Conservation (phyloP, 768 basidiomycete species). For the Tulasnella sp. region DNA sequence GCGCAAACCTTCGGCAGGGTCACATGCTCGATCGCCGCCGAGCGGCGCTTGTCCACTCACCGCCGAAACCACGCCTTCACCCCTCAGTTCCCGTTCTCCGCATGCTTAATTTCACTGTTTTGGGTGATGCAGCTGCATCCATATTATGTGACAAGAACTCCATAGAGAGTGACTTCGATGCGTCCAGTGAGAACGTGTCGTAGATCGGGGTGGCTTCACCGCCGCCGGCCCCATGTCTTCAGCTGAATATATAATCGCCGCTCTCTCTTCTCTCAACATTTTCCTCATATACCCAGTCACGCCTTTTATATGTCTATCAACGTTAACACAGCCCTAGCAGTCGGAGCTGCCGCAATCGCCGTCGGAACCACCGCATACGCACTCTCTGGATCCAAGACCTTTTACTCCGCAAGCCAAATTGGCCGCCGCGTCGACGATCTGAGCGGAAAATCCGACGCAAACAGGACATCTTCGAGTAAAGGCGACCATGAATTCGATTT, state of each 20-base stretch:
- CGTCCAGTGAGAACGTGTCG: too few species aligned
- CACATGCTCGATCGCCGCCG: too few species aligned
- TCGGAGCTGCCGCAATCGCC: conserved; percentile 1
- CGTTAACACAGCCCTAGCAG: not conserved
- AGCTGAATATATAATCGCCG: not conserved
- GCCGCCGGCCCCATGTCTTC: not conserved
- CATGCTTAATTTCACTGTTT: too few species aligned
- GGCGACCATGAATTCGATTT: conserved; percentile 36
- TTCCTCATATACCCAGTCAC: not conserved
- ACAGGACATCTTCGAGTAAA: not conserved
- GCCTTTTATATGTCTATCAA: not conserved
- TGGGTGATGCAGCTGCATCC: too few species aligned
- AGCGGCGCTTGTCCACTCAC: too few species aligned
- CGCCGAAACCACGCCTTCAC: too few species aligned
- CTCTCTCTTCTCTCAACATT: not conserved
- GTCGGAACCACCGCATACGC: not conserved
- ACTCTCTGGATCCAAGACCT: not conserved
- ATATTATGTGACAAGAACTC: too few species aligned
- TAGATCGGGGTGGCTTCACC: too few species aligned
- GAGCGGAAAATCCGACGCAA: not conserved
- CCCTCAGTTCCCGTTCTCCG: too few species aligned
- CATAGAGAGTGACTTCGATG: too few species aligned
- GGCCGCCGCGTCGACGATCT: not conserved
- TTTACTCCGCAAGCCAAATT: not conserved
- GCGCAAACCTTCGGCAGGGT: too few species aligned